These are phyloP conservation scores for Zygoascus biomembranicola DNA, from an alignment of 805 yeast genomes.

Conservation along the genomic window DNA sequence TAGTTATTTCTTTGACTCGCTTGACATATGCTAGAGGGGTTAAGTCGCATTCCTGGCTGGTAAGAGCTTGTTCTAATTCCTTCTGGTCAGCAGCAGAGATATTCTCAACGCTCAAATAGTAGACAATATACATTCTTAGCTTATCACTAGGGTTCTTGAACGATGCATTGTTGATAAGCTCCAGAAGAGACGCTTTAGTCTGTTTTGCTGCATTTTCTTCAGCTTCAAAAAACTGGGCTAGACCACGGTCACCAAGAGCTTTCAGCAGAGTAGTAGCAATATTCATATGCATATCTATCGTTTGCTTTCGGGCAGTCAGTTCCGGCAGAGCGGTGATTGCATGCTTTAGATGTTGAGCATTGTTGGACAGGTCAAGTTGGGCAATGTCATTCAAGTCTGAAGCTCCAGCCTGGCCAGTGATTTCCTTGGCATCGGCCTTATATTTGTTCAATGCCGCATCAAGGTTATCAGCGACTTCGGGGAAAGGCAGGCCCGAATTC, in stretches of 20 bases:
- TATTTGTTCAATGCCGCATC: constrained; percentile 74
- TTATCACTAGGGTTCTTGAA: constrained; percentile 59
- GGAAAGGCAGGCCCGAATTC: constrained; percentile 85
- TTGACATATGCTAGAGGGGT: constrained; percentile 64
- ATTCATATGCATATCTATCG: constrained; percentile 95
- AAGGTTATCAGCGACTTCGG: constrained; percentile 97
- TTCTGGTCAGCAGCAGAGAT: constrained; percentile 42
- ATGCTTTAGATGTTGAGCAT: constrained; percentile 36
- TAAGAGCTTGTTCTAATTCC: constrained; percentile 58
- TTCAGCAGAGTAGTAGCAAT: constrained; percentile 76
- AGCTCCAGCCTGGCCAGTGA: constrained; percentile 69
- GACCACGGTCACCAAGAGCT: constrained; percentile 74
- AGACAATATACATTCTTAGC: constrained; percentile 81
- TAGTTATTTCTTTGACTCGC: constrained; percentile 70
- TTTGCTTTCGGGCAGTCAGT: constrained; percentile 75
- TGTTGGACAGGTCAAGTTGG: constrained; percentile 29
- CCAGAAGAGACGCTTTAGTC: constrained; percentile 48
- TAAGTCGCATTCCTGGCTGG: constrained; percentile 50
- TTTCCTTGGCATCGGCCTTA: constrained; percentile 78
- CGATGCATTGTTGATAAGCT: constrained; percentile 44
- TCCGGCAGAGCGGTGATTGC: constrained; percentile 93
- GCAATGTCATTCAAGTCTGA: constrained; percentile 69
- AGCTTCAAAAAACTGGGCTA: constrained; percentile 88
- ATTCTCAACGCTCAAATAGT: constrained; percentile 38
- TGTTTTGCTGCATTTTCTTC: constrained; percentile 63